Conservation (phyloP, 257 asterid genomes). For the Jaltomata sinuosa region DNA sequence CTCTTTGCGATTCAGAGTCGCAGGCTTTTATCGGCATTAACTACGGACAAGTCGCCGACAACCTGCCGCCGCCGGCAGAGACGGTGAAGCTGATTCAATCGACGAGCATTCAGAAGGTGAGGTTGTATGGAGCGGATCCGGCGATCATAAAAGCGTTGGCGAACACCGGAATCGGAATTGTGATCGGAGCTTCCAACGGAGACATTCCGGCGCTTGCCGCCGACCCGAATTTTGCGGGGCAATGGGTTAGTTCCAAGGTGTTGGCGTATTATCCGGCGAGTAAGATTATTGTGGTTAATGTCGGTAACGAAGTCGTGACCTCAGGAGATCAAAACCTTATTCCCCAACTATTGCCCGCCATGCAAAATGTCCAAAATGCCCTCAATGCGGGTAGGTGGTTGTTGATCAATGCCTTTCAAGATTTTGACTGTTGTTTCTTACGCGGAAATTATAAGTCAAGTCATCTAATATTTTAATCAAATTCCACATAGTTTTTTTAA, state of each 20-base stretch:
- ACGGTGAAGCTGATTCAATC: conserved; percentile 75
- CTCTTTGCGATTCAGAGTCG: conserved; percentile 29
- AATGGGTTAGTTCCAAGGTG: conserved; percentile 73
- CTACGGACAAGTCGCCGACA: conserved; percentile 85
- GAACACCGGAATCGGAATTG: conserved; percentile 71
- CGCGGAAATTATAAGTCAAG: background rate
- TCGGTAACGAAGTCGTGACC: conserved; percentile 86
- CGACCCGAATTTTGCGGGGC: conserved; percentile 82
- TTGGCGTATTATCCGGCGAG: conserved; percentile 72
- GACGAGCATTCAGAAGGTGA: conserved; percentile 74
- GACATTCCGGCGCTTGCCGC: conserved; percentile 84
- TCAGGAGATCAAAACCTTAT: conserved; percentile 52
- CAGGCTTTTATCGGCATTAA: conserved; percentile 83
- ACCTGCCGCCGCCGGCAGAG: conserved; percentile 78
- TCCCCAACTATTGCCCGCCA: conserved; percentile 74
- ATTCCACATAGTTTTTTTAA: background rate
- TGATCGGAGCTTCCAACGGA: conserved; percentile 89
- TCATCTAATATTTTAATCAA: background rate
- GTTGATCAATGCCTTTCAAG: background rate
- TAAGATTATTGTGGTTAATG: conserved; percentile 59
- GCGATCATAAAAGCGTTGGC: conserved; percentile 69
- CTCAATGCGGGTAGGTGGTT: conserved; percentile 58
- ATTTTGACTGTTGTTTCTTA: background rate
- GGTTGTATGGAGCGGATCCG: conserved; percentile 90
- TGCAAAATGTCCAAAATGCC: conserved; percentile 98